phyloP scores from a whole-genome alignment of 345 rosid genomes.

The Lagerstroemia speciosa region DNA sequence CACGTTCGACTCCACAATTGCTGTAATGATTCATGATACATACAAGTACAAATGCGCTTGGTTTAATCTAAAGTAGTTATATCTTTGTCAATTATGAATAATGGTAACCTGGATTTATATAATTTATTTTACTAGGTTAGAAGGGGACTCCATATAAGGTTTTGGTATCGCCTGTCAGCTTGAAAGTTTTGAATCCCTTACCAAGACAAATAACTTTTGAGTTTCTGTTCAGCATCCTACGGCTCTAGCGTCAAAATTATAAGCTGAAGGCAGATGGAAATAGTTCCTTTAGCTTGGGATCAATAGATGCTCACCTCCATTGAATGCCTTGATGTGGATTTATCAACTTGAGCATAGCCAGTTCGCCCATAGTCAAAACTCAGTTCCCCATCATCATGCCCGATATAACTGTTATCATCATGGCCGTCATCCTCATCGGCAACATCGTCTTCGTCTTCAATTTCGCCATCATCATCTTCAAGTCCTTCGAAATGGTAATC shows the following conservation, averaged over 20 bases:
- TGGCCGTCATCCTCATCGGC: slow-evolving; percentile 28
- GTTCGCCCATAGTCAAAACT: slow-evolving; percentile 64
- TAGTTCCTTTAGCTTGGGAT: not conserved
- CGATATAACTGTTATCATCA: slow-evolving; percentile 41
- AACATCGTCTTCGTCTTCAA: slow-evolving; percentile 27
- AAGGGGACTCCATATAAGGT: not conserved
- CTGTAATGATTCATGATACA: not conserved
- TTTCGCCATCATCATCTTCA: slow-evolving; percentile 58
- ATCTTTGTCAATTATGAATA: not conserved
- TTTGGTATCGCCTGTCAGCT: not conserved
- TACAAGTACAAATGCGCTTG: not conserved
- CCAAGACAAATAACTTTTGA: not conserved
- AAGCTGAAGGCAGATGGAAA: not conserved
- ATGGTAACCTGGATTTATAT: not conserved
- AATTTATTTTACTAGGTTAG: not conserved
- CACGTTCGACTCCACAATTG: not conserved
- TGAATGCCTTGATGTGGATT: slow-evolving; percentile 32
- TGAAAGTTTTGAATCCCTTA: not conserved
- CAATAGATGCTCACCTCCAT: slow-evolving; percentile 49
- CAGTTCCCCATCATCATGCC: slow-evolving; percentile 60
- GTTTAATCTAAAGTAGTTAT: not conserved
- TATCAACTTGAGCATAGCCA: slow-evolving; percentile 36
- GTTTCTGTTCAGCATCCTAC: not conserved
- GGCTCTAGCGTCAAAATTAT: not conserved
- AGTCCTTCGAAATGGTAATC: slow-evolving; percentile 79